phyloP scores from a whole-genome alignment of 306 rosid species.

The Casuarina equisetifolia region DNA sequence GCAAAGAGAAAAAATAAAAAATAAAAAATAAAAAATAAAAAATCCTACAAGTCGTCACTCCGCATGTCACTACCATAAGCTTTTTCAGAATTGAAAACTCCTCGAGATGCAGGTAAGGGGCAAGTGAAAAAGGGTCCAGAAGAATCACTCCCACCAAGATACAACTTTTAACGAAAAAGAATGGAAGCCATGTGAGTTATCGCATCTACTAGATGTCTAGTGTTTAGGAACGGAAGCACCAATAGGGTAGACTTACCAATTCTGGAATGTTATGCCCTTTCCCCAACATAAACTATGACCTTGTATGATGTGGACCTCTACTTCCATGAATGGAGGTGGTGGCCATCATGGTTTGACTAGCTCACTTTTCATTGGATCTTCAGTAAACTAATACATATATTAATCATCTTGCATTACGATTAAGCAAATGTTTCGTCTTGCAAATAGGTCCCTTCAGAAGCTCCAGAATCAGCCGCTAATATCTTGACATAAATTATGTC shows the following conservation, averaged over 20 bases:
- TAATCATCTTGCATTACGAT: constrained; percentile 25
- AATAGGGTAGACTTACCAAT: constrained; percentile 29
- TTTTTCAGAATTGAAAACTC: constrained; percentile 18
- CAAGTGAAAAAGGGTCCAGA: constrained; percentile 9
- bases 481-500: constrained; percentile 27
- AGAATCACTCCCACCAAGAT: constrained; percentile 55
- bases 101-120: constrained; percentile 66
- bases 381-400: constrained; percentile 10
- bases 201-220: constrained; percentile 60
- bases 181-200: constrained; percentile 61
- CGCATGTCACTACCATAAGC: constrained; percentile 25
- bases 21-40: no score
- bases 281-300: constrained; percentile 18
- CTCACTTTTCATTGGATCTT: constrained; percentile 41
- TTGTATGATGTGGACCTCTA: constrained; percentile 46
- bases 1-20: not conserved
- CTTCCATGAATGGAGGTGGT: constrained; percentile 37
- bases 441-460: constrained; percentile 22
- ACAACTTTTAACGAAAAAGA: constrained; percentile 34
- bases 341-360: constrained; percentile 53
- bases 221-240: constrained; percentile 33
- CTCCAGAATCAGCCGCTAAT: constrained; percentile 18
- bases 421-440: constrained; percentile 40
- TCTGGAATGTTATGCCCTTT: constrained; percentile 44
- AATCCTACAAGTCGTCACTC: constrained; percentile 9